Conservation (phyloP, 371 early-diverging fungal species). For the Paraphysoderma sedebokerense region DNA sequence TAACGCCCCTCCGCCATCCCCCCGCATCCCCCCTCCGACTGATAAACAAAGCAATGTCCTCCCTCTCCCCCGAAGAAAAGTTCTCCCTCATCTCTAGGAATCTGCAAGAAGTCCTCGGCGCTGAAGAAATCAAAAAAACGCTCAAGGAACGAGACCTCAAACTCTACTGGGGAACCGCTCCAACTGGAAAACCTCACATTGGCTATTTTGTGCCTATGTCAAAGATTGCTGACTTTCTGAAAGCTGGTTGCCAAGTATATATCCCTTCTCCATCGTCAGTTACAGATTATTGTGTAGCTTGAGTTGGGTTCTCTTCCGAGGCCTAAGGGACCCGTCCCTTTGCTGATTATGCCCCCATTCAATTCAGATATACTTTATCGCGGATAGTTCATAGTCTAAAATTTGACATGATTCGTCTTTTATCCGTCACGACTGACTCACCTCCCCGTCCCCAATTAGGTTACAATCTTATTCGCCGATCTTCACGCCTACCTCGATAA, state of each 20-base stretch:
- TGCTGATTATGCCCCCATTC: too few species aligned
- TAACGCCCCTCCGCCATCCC: too few species aligned
- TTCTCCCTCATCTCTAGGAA: slow-evolving; percentile 82
- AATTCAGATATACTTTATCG: too few species aligned
- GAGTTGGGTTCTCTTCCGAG: too few species aligned
- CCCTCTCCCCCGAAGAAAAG: slow-evolving; percentile 31
- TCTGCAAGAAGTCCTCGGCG: slow-evolving; percentile 94
- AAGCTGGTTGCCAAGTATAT: slow-evolving; percentile 73
- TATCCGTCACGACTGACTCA: too few species aligned
- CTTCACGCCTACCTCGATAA: slow-evolving; percentile 99
- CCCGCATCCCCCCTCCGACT: too few species aligned
- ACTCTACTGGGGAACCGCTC: slow-evolving; percentile 99
- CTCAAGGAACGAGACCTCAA: slow-evolving; percentile 79
- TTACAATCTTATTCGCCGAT: slow-evolving; percentile 93
- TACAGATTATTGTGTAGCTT: too few species aligned
- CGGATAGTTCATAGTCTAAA: too few species aligned
- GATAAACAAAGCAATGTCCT: too few species aligned
- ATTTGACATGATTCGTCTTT: too few species aligned
- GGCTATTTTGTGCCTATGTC: slow-evolving; percentile 98
- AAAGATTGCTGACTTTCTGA: slow-evolving; percentile 95
- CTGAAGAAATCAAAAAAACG: slow-evolving; percentile 69
- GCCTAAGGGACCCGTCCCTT: too few species aligned
- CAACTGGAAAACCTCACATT: slow-evolving; percentile 96
- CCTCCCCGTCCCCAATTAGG: slow-evolving; percentile 33
- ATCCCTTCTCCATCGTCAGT: too few species aligned